Evolutionary conservation across 2,329 filamentous ascomycete species (phyloP).

Genomic region (Cryphonectria carpinicola): DNA sequence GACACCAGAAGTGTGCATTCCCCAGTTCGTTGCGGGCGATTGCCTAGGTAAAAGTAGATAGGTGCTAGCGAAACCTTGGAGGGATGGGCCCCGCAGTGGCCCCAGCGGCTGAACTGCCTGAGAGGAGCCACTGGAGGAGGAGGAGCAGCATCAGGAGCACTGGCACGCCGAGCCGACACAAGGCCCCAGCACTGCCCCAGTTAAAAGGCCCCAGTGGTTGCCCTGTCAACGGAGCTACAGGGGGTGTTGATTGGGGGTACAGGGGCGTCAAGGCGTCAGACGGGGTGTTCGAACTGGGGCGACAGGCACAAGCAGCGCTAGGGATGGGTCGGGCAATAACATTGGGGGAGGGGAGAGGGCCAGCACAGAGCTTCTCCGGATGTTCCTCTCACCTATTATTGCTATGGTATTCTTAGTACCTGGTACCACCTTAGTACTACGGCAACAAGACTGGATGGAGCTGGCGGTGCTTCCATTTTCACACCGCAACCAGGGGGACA

Average conservation of each 20-base stretch:
- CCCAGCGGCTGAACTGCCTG: conserved; percentile 5
- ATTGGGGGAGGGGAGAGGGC: not conserved
- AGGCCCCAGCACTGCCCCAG: not conserved
- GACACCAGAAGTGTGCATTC: not conserved
- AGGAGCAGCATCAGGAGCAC: not conserved
- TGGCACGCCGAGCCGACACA: not conserved
- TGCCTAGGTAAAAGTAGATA: not conserved
- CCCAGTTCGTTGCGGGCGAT: not conserved
- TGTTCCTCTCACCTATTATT: not conserved
- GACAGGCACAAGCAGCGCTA: conserved; percentile 5
- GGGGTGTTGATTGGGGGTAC: not conserved
- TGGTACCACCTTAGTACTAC: not conserved
- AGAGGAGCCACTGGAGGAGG: conserved; percentile 1
- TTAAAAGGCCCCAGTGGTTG: conserved; percentile 1
- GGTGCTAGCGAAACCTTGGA: not conserved
- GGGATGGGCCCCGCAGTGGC: conserved; percentile 1
- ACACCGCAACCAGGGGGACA: not conserved
- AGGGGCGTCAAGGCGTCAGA: not conserved
- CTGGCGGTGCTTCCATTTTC: not conserved
- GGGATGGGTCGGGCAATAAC: conserved; percentile 9
- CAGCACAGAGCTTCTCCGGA: conserved; percentile 10
- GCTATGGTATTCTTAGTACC: not conserved
- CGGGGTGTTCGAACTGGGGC: not conserved
- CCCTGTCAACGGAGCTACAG: not conserved
- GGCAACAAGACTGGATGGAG: not conserved